phyloP scores from a whole-genome alignment of 495 filamentous ascomycete species.

The Astrothelium macrocarpum region DNA sequence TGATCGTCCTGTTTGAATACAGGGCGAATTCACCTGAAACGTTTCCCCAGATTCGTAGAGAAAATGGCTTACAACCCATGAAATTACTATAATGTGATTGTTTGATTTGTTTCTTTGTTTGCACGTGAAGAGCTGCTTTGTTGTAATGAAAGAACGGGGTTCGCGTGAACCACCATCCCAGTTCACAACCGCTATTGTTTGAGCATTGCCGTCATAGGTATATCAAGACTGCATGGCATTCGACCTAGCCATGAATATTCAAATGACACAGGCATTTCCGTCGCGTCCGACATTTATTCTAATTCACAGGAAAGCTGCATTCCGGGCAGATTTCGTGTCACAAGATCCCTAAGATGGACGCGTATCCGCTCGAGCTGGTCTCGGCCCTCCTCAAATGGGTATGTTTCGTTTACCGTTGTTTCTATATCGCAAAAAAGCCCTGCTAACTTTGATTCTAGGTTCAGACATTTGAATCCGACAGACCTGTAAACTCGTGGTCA shows the following conservation, averaged over 20 bases:
- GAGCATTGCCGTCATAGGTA: not conserved
- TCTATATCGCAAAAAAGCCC: not conserved
- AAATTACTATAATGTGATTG: too few species aligned
- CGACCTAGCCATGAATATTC: not conserved
- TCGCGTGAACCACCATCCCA: not conserved
- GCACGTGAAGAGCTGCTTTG: not conserved
- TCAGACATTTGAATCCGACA: constrained; percentile 21
- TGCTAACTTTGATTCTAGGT: constrained; percentile 11
- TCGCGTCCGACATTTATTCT: not conserved
- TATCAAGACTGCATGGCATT: not conserved
- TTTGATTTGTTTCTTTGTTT: not conserved
- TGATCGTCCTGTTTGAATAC: too few species aligned
- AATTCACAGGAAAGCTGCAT: not conserved
- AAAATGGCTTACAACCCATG: too few species aligned
- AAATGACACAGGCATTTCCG: not conserved
- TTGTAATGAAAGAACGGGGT: not conserved
- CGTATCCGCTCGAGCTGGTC: constrained; percentile 7
- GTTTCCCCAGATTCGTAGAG: too few species aligned
- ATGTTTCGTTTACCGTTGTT: not conserved
- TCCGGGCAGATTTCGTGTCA: not conserved
- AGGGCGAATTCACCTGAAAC: too few species aligned
- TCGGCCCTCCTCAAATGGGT: constrained; percentile 12
- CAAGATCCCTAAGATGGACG: not conserved
- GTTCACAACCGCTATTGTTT: not conserved
- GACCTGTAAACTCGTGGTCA: constrained; percentile 29